Conservation (phyloP, 176 grass and related monocot genomes). For the Zizania latifolia region DNA sequence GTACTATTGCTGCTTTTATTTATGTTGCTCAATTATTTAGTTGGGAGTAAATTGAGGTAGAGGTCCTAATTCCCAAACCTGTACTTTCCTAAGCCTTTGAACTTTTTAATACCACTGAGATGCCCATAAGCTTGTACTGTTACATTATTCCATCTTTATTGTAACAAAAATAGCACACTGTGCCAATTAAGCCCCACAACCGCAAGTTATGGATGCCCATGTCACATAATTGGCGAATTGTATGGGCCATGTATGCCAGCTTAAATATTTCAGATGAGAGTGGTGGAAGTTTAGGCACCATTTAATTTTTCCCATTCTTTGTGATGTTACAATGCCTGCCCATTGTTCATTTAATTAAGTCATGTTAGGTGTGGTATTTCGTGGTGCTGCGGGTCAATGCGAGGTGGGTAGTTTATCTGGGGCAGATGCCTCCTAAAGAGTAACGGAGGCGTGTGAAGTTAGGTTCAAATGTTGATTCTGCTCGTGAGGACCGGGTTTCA, state of each 20-base stretch:
- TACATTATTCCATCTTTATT: not conserved
- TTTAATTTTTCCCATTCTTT: no score
- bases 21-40: conserved; percentile 10
- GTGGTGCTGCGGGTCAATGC: no score
- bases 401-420: no score
- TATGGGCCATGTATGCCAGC: not conserved
- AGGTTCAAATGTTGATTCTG: no score
- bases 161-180: not conserved
- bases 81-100: no score
- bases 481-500: no score
- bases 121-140: not conserved
- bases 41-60: not conserved
- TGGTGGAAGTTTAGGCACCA: no score
- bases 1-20: not conserved
- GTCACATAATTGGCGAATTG: not conserved
- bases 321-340: no score
- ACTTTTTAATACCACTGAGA: not conserved
- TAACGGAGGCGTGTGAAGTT: no score
- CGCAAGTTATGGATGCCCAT: not conserved
- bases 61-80: no score
- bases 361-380: not conserved
- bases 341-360: not conserved
- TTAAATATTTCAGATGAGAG: no score
- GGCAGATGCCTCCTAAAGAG: no score
- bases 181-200: not conserved